phyloP scores from a whole-genome alignment of 257 asterid genomes.

The Leptodermis oblonga region DNA sequence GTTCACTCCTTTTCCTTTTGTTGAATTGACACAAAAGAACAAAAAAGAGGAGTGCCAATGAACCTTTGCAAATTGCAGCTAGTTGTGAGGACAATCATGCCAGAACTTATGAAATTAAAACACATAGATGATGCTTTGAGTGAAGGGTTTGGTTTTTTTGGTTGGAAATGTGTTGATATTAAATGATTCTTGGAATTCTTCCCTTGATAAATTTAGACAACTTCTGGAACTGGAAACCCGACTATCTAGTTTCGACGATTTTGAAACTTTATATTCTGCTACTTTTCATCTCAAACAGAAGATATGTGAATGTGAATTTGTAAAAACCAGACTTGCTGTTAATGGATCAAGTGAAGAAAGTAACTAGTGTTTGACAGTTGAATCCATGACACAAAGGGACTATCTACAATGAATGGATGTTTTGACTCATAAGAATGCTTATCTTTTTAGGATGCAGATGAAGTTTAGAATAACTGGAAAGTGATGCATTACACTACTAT shows the following conservation, averaged over 20 bases:
- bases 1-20: not conserved
- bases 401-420: not conserved
- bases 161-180: not conserved
- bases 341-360: not conserved
- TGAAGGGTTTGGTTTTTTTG: not conserved
- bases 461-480: not conserved
- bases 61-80: no score
- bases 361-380: not conserved
- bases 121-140: not conserved
- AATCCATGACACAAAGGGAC: not conserved
- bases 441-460: not conserved
- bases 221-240: no score
- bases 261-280: not conserved
- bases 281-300: not conserved
- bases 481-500: not conserved
- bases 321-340: not conserved
- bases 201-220: not conserved
- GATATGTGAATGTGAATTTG: not conserved
- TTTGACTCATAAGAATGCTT: not conserved
- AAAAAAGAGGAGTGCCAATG: no score
- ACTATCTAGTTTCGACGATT: not conserved
- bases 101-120: not conserved
- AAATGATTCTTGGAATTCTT: no score
- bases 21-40: not conserved
- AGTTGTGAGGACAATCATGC: not conserved